Evolutionary conservation across 1,139 yeast genomes (phyloP).

Genomic region (Debaryomyces nepalensis): DNA sequence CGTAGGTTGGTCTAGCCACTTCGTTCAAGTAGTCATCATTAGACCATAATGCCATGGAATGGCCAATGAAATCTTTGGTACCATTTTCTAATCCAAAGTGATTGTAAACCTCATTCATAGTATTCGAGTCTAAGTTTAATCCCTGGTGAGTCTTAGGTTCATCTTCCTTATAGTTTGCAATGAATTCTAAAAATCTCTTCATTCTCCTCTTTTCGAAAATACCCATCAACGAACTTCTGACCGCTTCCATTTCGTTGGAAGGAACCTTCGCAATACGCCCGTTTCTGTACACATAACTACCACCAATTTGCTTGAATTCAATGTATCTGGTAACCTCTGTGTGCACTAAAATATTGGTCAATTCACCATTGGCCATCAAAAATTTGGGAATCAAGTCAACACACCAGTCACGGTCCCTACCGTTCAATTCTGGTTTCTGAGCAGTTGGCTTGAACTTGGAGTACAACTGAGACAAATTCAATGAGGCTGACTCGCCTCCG

Average conservation of each 20-base stretch:
- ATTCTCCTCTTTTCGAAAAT: constrained; percentile 94
- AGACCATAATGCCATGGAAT: constrained; percentile 97
- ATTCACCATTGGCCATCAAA: constrained; percentile 96
- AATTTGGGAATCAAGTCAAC: constrained; percentile 96
- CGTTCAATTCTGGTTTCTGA: constrained; percentile 75
- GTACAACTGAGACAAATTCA: constrained; percentile 66
- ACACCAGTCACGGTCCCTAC: constrained; percentile 97
- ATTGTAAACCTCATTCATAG: constrained; percentile 90
- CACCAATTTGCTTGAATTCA: constrained; percentile 94
- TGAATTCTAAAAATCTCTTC: constrained; percentile 88
- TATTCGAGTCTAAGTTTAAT: constrained; percentile 79
- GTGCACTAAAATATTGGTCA: constrained; percentile 92
- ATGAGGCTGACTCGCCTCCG: constrained; percentile 81
- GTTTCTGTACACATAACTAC: constrained; percentile 89
- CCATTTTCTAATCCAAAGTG: constrained; percentile 92
- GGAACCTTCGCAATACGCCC: constrained; percentile 97
- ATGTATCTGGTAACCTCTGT: constrained; percentile 95
- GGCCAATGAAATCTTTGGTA: constrained; percentile 95
- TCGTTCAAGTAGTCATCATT: constrained; percentile 87
- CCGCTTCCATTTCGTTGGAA: constrained; percentile 87
- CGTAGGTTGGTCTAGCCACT: constrained; percentile 92
- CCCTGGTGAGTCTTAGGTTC: constrained; percentile 84
- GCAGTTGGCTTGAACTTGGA: constrained; percentile 69
- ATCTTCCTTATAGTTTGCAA: constrained; percentile 81
- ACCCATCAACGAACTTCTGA: constrained; percentile 92